A percentile compares a stretch with the other conserved stretches of the same genome.
Evolutionary conservation across 108 stramenopile genomes (phyloP).

Genomic region (Stephanodiscus minutulus): DNA sequence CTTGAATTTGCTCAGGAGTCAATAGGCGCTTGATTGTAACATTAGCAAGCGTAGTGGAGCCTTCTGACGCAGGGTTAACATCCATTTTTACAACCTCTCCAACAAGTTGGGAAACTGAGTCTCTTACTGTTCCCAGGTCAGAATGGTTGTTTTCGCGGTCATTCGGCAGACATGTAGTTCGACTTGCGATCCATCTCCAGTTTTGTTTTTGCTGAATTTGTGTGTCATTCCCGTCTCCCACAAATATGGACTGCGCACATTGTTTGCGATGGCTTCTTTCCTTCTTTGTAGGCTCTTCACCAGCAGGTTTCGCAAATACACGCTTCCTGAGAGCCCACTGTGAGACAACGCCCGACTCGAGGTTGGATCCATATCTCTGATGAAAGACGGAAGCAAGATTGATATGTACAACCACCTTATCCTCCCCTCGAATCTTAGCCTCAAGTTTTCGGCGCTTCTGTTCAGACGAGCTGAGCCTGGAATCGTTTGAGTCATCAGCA

Average conservation of each 20-base stretch:
- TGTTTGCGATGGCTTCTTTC: slow-evolving; percentile 9
- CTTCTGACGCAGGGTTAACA: slow-evolving; percentile 9
- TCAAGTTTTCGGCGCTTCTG: slow-evolving; percentile 45
- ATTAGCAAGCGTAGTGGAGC: slow-evolving; percentile 49
- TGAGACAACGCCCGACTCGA: slow-evolving; percentile 18
- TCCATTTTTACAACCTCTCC: slow-evolving; percentile 66
- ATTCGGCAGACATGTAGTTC: not conserved
- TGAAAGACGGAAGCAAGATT: slow-evolving; percentile 40
- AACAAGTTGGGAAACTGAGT: slow-evolving; percentile 38
- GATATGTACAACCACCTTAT: slow-evolving; percentile 54
- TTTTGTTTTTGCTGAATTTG: slow-evolving; percentile 63
- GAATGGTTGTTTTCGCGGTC: not conserved
- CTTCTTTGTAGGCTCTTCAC: slow-evolving; percentile 21
- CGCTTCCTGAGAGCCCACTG: slow-evolving; percentile 72
- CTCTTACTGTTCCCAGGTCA: slow-evolving; percentile 1
- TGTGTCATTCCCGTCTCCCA: slow-evolving; percentile 71
- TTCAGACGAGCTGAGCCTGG: slow-evolving; percentile 26
- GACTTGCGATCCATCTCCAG: slow-evolving; percentile 62
- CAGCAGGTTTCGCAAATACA: slow-evolving; percentile 46
- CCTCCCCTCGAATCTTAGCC: slow-evolving; percentile 55
- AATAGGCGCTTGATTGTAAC: slow-evolving; percentile 60
- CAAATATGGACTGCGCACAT: slow-evolving; percentile 30
- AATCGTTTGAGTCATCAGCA: slow-evolving; percentile 33
- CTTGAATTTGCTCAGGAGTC: slow-evolving; percentile 64
- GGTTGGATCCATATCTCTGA: slow-evolving; percentile 17